Conservation (phyloP, 2,329 filamentous ascomycete genomes). For the Onygenales sp. region DNA sequence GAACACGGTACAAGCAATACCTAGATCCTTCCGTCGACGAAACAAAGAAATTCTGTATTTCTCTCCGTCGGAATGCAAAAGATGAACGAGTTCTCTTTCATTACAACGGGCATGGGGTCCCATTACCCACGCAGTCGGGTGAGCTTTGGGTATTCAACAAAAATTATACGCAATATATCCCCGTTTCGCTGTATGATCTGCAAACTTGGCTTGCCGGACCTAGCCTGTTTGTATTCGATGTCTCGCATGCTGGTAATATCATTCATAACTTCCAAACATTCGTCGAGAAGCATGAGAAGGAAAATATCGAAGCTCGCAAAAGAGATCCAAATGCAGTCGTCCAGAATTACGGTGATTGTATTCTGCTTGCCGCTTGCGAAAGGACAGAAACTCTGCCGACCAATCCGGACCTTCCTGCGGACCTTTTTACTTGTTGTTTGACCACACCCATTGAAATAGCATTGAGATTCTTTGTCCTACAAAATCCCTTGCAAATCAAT, state of each 20-base stretch:
- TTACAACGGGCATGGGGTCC: constrained; percentile 96
- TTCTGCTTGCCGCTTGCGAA: constrained; percentile 85
- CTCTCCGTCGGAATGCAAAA: constrained; percentile 81
- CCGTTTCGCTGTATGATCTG: constrained; percentile 87
- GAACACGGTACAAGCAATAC: constrained; percentile 96
- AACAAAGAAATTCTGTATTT: constrained; percentile 91
- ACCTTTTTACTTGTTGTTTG: constrained; percentile 90
- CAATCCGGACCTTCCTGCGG: constrained; percentile 84
- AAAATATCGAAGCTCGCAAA: constrained; percentile 66
- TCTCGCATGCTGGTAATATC: constrained; percentile 92
- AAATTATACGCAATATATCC: constrained; percentile 97
- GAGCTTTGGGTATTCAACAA: constrained; percentile 99
- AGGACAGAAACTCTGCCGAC: constrained; percentile 89
- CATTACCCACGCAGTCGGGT: constrained; percentile 86
- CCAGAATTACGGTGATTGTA: constrained; percentile 68
- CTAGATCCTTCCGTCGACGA: constrained; percentile 95
- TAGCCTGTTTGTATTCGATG: constrained; percentile 95
- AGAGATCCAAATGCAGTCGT: constrained; percentile 61
- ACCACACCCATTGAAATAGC: constrained; percentile 98
- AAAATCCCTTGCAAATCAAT: constrained; percentile 64
- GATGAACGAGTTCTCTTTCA: constrained; percentile 95
- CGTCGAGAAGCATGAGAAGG: constrained; percentile 86
- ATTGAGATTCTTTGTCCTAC: constrained; percentile 87
- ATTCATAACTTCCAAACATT: constrained; percentile 90
- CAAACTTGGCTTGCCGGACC: constrained; percentile 94